A percentile compares a stretch with the other conserved stretches of the same genome.
Conservation (phyloP, 2,329 filamentous ascomycete genomes). For the Juglanconis sp. region DNA sequence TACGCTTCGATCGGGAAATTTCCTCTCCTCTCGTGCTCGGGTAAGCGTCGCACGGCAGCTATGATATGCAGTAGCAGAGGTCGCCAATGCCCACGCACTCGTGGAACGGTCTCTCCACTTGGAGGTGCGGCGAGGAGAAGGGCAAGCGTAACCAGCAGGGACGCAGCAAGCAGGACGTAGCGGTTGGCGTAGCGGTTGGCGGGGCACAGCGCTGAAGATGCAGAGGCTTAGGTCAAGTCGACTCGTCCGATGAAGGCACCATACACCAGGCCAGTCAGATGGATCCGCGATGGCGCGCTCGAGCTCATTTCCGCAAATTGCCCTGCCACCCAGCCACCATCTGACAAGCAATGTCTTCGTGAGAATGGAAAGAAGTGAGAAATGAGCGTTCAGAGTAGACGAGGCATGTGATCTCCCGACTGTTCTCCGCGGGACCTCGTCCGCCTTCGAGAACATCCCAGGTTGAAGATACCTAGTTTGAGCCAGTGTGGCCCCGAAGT, state of each 20-base stretch:
- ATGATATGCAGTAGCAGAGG: conserved; percentile 28
- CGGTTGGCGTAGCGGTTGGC: background rate
- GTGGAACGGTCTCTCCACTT: conserved; percentile 14
- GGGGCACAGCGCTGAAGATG: background rate
- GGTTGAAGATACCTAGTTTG: too few species aligned
- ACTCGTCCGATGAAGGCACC: background rate
- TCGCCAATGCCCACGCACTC: conserved; percentile 8
- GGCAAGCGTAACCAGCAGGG: background rate
- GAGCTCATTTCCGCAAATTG: background rate
- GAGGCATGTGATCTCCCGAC: background rate
- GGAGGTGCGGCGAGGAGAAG: background rate
- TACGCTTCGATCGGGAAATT: conserved; percentile 33
- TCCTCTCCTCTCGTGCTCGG: conserved; percentile 27
- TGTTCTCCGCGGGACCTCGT: background rate
- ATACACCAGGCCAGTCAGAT: background rate
- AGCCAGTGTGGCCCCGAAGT: too few species aligned
- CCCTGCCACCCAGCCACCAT: background rate
- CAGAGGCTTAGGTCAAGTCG: background rate
- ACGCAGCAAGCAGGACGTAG: background rate
- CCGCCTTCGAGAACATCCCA: background rate
- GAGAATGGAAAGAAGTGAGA: background rate
- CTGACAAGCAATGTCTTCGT: background rate
- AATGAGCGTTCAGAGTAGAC: background rate
- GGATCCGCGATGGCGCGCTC: background rate
- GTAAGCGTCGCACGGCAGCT: conserved; percentile 28